phyloP scores from a whole-genome alignment of 192 early-diverging fungal genomes.

The Cetraspora pellucida region DNA sequence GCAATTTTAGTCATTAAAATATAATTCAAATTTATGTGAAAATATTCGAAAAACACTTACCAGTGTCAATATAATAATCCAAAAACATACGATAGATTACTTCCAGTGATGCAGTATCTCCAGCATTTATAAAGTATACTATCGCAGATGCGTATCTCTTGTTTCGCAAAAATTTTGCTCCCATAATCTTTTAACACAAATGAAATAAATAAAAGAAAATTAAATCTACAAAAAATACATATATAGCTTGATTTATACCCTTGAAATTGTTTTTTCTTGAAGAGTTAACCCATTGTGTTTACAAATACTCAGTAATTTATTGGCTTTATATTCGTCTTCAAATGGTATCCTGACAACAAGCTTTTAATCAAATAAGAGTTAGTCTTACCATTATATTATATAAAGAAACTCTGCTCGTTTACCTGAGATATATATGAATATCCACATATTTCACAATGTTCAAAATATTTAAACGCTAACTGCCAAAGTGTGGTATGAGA shows the following conservation, averaged over 20 bases:
- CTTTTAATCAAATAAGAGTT: background rate
- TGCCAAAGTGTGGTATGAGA: conserved; percentile 13
- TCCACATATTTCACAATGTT: conserved; percentile 16
- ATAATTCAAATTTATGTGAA: background rate
- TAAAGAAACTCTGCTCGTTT: background rate
- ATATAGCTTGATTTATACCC: background rate
- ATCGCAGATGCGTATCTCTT: conserved; percentile 24
- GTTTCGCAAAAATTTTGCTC: background rate
- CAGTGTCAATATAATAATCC: conserved; percentile 11
- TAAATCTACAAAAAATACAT: background rate
- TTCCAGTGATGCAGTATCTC: conserved; percentile 4
- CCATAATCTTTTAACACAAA: background rate
- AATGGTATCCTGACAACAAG: conserved; percentile 19
- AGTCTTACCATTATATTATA: background rate
- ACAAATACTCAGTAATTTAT: conserved; percentile 31
- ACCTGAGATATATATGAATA: conserved; percentile 17
- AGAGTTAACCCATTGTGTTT: background rate
- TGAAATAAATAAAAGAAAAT: background rate
- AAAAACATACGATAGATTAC: conserved; percentile 14
- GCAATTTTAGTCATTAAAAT: background rate
- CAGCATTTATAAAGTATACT: conserved; percentile 17
- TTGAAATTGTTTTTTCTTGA: background rate
- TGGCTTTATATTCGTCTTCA: conserved; percentile 17
- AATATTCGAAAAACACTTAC: background rate
- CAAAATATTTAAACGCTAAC: conserved; percentile 29